Evolutionary conservation across 1,284 basidiomycete species (phyloP).

Genomic region (Trametes pubescens): DNA sequence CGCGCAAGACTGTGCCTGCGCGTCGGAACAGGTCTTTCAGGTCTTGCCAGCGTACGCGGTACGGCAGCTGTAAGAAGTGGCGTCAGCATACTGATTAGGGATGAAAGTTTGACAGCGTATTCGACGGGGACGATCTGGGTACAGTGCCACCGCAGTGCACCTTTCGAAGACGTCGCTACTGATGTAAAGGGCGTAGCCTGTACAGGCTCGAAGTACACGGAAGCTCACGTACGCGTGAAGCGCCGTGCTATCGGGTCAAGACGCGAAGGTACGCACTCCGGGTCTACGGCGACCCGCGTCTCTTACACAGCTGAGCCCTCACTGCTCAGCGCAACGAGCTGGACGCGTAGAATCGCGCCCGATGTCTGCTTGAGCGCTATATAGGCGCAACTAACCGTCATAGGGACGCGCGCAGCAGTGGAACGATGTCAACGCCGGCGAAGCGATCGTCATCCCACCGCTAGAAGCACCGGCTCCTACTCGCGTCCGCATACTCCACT

Average conservation of each 20-base stretch:
- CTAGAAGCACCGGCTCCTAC: not conserved
- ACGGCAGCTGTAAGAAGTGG: slow-evolving; percentile 72
- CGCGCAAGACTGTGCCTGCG: slow-evolving; percentile 93
- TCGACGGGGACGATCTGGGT: too few relatives aligned
- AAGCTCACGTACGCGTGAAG: not conserved
- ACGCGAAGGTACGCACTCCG: too few relatives aligned
- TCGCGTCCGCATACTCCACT: not conserved
- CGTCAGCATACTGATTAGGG: not conserved
- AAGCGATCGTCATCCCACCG: not conserved
- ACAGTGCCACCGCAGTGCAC: too few relatives aligned
- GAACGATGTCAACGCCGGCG: not conserved
- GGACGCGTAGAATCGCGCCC: not conserved
- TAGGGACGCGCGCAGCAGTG: slow-evolving; percentile 7
- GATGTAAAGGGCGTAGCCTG: too few relatives aligned
- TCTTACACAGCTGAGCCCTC: too few relatives aligned
- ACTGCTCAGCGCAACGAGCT: not conserved
- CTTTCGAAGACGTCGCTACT: too few relatives aligned
- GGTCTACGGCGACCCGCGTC: too few relatives aligned
- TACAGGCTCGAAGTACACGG: not conserved
- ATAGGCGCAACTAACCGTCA: not conserved
- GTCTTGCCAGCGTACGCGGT: slow-evolving; percentile 96
- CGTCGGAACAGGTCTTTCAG: slow-evolving; percentile 97
- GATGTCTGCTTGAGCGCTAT: not conserved
- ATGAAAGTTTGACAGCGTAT: too few relatives aligned
- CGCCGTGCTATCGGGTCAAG: not conserved